Evolutionary conservation across 257 asterid genomes (phyloP).

Genomic region (Verbena officinalis): DNA sequence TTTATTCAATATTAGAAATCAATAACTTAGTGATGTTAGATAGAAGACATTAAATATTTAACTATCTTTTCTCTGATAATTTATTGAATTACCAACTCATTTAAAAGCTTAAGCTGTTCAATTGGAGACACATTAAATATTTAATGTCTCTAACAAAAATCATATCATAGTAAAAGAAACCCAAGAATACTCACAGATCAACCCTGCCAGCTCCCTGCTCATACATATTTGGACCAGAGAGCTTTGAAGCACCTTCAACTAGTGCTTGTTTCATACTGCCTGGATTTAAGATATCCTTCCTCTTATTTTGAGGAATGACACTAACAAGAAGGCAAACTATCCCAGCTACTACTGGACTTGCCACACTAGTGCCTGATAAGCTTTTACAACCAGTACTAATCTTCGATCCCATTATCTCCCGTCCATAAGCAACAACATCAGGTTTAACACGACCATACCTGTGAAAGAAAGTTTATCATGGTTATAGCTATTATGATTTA

Average conservation of each 20-base stretch:
- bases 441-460: conserved; percentile 99
- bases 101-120: too few species aligned
- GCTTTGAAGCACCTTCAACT: conserved; percentile 98
- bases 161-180: conserved; percentile 26
- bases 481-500: too few species aligned
- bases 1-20: conserved; percentile 33
- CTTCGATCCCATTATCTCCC: conserved; percentile 98
- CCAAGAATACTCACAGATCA: conserved; percentile 77
- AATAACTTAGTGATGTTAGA: conserved; percentile 16
- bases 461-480: conserved; percentile 33
- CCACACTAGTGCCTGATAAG: conserved; percentile 98
- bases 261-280: conserved; percentile 98
- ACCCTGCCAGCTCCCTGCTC: conserved; percentile 99
- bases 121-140: too few species aligned
- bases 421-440: conserved; percentile 96
- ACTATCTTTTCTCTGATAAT: too few species aligned
- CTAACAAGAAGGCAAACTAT: conserved; percentile 97
- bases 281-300: conserved; percentile 83
- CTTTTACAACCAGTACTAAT: conserved; percentile 98
- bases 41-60: too few species aligned
- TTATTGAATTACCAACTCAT: too few species aligned
- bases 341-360: conserved; percentile 99
- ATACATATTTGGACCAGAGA: conserved; percentile 94
- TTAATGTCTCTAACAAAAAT: background rate
- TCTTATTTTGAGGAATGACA: conserved; percentile 76